A percentile compares a stretch with the other conserved stretches of the same genome.
These are phyloP conservation scores for Nakazawaea wickerhamii DNA, from an alignment of 805 yeast species.

Conservation along the genomic window DNA sequence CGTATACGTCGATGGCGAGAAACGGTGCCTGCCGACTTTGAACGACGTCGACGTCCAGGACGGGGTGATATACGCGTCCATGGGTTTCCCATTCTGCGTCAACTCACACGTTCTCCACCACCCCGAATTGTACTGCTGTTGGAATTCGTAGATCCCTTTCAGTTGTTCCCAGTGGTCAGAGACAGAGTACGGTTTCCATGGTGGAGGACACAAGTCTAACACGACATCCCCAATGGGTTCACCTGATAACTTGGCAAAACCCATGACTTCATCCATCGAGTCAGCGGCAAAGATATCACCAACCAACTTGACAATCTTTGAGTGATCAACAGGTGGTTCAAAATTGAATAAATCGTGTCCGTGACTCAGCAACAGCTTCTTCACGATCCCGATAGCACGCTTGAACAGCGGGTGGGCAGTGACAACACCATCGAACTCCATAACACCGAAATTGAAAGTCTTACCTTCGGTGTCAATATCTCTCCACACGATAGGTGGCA, in stretches of 20 bases:
- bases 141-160: constrained; percentile 22
- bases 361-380: constrained; percentile 24
- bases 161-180: constrained; percentile 32
- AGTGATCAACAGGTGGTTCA: constrained; percentile 28
- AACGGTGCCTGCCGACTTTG: constrained; percentile 2
- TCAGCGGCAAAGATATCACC: constrained; percentile 29
- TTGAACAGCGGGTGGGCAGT: constrained; percentile 49
- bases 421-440: constrained; percentile 35
- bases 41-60: constrained; percentile 25
- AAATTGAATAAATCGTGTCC: constrained; percentile 50
- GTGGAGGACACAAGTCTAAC: constrained; percentile 25
- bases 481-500: constrained; percentile 48
- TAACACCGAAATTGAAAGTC: constrained; percentile 39
- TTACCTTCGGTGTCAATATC: constrained; percentile 5
- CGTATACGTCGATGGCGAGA: constrained; percentile 12
- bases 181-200: constrained; percentile 4
- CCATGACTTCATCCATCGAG: constrained; percentile 28
- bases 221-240: constrained; percentile 28
- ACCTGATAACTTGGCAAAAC: constrained; percentile 23
- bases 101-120: constrained; percentile 22
- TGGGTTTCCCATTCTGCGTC: constrained; percentile 29
- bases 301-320: constrained; percentile 22
- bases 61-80: constrained; percentile 36
- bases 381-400: constrained; percentile 34
- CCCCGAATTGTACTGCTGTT: constrained; percentile 25